Base-by-base conservation (phyloP, 83 land plant genomes). In the Picea mariana region DNA sequence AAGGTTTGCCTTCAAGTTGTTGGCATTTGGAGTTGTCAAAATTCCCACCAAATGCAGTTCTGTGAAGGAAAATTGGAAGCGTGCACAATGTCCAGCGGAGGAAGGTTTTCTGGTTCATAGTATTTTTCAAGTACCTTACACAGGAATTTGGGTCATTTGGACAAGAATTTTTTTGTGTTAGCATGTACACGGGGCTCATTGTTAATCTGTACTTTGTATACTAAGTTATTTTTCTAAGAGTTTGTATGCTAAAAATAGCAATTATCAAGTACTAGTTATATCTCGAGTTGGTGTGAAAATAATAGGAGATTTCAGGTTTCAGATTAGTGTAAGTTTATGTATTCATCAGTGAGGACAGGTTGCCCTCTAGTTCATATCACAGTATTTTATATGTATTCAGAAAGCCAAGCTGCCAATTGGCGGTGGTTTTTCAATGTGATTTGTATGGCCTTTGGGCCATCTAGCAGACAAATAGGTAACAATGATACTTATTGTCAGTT, bases 181-280 rank as follows among this genome's bases (percentile, higher is more conserved):
- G 23, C 77, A 73, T 44, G 77, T 73, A 73, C 77, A 73, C 55
- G 9, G 77, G 58, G 58, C 23, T 73, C 58, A 44, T 44, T n/a
- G 58, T 73, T 73, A 73, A 73, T 44, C 55, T 73, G 58, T 73
- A 73, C 47, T 72, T 73, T 73, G 77, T 73, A 73, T 44, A 73
- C 77, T 73, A 73, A 44, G 77, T 73, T 73, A 47, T 72, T 69
- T 52, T 52, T 69, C 44, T 34, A 44, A 24, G 77, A 73, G 49
- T 73, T 73, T 13, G 21, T 21, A 73, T 73, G 77, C 47, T 58
- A 44, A 73, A 9, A 73, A 44, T 4, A 73, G 77, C 38, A 52
- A 17, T 69, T 44, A 44, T 42, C 77, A 73, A 23, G 23, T 9
- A 42, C 3, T 73, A 73, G 77, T 73, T 42, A 42, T 73, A 73